A percentile compares a stretch with the other conserved stretches of the same genome.
phyloP scores from a whole-genome alignment of 2,329 filamentous ascomycete species.

The Trichoderma sp. region DNA sequence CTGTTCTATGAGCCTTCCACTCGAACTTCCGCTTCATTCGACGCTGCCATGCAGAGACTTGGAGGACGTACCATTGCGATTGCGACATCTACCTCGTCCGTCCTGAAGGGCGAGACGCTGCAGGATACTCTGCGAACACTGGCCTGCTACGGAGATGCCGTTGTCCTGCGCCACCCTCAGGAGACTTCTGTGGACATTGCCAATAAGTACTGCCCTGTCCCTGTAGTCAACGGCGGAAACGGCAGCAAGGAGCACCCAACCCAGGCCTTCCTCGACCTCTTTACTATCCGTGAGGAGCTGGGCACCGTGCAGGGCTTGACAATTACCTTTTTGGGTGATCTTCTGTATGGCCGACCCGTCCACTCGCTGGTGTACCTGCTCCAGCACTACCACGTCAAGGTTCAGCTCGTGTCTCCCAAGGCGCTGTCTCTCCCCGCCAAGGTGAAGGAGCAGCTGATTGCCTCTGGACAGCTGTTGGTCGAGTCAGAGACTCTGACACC shows the following conservation, averaged over 20 bases:
- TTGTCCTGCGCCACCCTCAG: slow-evolving; percentile 92
- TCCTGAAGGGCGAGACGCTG: slow-evolving; percentile 90
- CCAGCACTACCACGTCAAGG: slow-evolving; percentile 89
- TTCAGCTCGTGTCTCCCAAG: slow-evolving; percentile 87
- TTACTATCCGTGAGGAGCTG: slow-evolving; percentile 96
- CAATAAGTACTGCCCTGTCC: slow-evolving; percentile 83
- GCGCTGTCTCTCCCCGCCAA: slow-evolving; percentile 74
- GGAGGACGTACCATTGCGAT: slow-evolving; percentile 84
- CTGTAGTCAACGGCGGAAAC: slow-evolving; percentile 96
- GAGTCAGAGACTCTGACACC: slow-evolving; percentile 80
- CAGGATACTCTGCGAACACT: slow-evolving; percentile 93
- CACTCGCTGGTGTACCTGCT: slow-evolving; percentile 94
- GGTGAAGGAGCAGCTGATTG: slow-evolving; percentile 70
- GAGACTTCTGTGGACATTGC: slow-evolving; percentile 79
- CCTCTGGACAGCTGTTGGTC: slow-evolving; percentile 72
- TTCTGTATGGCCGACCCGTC: slow-evolving; percentile 89
- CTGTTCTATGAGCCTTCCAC: slow-evolving; percentile 99
- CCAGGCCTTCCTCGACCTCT: slow-evolving; percentile 95
- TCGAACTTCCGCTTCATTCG: slow-evolving; percentile 91
- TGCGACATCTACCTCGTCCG: slow-evolving; percentile 80
- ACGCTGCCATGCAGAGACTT: slow-evolving; percentile 97
- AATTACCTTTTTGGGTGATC: slow-evolving; percentile 93
- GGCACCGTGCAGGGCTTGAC: slow-evolving; percentile 94
- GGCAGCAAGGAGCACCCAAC: slow-evolving; percentile 95
- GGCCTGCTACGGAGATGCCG: slow-evolving; percentile 89